Conservation (phyloP, 768 basidiomycete species). For the Rhizopogon vesiculosus region DNA sequence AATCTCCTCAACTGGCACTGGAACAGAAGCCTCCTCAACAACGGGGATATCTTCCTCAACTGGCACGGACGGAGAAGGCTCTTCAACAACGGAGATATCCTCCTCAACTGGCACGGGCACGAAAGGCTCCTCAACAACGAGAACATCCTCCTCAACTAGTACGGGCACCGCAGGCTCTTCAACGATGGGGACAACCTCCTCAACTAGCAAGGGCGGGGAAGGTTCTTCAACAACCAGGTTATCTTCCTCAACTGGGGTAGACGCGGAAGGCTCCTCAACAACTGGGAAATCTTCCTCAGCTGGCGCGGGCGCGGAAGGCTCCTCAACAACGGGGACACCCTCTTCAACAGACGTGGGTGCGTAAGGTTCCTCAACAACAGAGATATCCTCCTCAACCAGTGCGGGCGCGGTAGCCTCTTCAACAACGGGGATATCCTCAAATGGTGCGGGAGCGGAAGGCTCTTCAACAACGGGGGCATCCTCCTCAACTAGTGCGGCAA, state of each 20-base stretch:
- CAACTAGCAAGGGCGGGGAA: too few species aligned
- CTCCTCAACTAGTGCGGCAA: not conserved
- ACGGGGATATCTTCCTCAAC: not conserved
- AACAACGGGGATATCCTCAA: too few species aligned
- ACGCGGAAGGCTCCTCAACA: not conserved
- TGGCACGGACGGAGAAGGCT: too few species aligned
- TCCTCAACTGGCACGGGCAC: too few species aligned
- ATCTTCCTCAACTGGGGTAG: not conserved
- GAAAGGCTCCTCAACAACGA: too few species aligned
- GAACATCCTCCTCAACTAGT: not conserved
- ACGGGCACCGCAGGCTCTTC: too few species aligned
- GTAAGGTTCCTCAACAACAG: not conserved
- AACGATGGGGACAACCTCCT: too few species aligned
- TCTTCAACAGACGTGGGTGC: not conserved
- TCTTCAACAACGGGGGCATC: not conserved
- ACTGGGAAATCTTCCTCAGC: not conserved
- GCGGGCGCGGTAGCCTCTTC: not conserved
- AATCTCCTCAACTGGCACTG: not conserved
- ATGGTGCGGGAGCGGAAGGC: not conserved
- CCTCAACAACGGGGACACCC: not conserved
- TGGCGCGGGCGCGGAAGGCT: not conserved
- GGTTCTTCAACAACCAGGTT: too few species aligned
- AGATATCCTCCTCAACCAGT: not conserved
- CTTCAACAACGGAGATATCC: too few species aligned
- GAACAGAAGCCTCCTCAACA: not conserved